phyloP scores from a whole-genome alignment of 2,329 filamentous ascomycete species.

The Canariomyces notabilis region DNA sequence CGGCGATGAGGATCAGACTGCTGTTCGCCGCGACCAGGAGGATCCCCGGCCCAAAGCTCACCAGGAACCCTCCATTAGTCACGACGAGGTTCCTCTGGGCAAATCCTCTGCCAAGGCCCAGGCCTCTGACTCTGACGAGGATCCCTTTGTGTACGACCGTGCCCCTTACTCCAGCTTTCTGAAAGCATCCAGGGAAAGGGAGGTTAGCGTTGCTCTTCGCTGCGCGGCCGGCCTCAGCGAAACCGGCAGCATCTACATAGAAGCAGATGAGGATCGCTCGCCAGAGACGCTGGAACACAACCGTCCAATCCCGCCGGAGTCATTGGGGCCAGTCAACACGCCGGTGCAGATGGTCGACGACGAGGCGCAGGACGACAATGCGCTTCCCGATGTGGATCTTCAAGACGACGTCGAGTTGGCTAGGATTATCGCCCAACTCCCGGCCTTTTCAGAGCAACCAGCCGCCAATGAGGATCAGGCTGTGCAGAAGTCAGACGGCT shows the following conservation, averaged over 20 bases:
- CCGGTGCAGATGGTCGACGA: background rate
- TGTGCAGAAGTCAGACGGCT: background rate
- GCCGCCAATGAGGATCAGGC: background rate
- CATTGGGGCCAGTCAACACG: constrained; percentile 10
- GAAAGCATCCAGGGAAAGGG: constrained; percentile 36
- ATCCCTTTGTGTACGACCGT: constrained; percentile 45
- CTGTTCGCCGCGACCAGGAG: background rate
- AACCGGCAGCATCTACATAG: constrained; percentile 22
- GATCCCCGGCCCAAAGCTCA: background rate
- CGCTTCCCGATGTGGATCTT: constrained; percentile 10
- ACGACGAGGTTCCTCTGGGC: constrained; percentile 26
- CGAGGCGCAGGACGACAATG: no score
- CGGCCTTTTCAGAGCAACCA: background rate
- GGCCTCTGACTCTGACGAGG: constrained; percentile 33
- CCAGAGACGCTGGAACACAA: background rate
- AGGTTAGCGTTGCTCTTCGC: constrained; percentile 39
- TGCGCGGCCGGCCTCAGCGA: constrained; percentile 29
- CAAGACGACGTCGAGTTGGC: constrained; percentile 18
- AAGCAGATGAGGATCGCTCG: constrained; percentile 13
- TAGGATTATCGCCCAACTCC: constrained; percentile 17
- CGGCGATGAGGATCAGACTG: background rate
- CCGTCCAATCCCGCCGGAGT: constrained; percentile 19
- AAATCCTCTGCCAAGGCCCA: constrained; percentile 12
- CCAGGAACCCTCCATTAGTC: constrained; percentile 18
- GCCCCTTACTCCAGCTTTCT: constrained; percentile 36